Evolutionary conservation across 108 stramenopile genomes (phyloP), one percentile per base, ranked within the genome.

Genomic region (Nitzschia sp.): DNA sequence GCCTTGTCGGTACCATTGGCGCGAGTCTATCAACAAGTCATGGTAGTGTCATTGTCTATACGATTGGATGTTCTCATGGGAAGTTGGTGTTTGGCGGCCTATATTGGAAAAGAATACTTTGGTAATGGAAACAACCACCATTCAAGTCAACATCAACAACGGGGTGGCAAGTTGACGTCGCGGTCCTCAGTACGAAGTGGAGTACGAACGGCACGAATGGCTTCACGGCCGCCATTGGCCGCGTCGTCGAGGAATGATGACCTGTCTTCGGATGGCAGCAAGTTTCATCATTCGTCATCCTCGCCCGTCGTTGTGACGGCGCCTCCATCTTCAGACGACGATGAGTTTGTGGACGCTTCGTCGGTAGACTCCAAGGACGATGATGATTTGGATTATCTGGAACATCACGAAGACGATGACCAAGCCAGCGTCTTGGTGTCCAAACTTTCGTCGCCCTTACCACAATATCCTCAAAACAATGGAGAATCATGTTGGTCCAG

Each of bases 401-500:
- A 59, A 15, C 47, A 33, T 19, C 45, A 72, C 24, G 66, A 49
- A 2, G 60, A 64, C 0, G 49, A 54, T 15, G 60, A 70, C 36
- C 45, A 46, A 23, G 59, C 31, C 33, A 60, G 30, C 23, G 47
- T 60, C 32, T 18, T 65, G 15, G 49, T 66, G 19, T 66, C 49
- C 26, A 71, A 54, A 29, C 62, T 91, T 19, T 81, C 89, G 6
- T 95, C 90, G 53, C 91, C 91, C 15, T 71, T 92, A 26, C 89
- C 91, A 24, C 59, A 74, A 48, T 89, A 79, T 79, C 89, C 89
- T 17, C 66, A 82, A n/a, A 88, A 89, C 56, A 64, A 77, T 57
- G 90, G 89, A 30, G 53, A 64, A 25, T 80, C 94, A 34, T 94
- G 93, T 66, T 96, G 92, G 92, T 88, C 90, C 5, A 80, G 77